Evolutionary conservation across 1,139 yeast genomes (phyloP), one percentile per base, ranked within the genome.

Genomic region (Tardiomyces depauwii): DNA sequence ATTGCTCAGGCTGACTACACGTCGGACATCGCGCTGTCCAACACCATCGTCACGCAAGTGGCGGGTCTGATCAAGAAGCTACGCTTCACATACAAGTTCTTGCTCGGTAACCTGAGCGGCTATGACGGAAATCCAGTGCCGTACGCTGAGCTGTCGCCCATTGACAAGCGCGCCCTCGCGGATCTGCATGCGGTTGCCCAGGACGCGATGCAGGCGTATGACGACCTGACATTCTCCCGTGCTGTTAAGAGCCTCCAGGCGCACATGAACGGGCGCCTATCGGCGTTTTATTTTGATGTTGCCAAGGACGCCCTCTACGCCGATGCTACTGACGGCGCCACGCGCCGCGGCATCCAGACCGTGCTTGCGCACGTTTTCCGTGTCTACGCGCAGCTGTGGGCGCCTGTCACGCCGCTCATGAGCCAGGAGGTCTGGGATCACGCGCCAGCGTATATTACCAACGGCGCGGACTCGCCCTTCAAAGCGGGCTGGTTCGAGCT

Each of bases 1-100:
- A 87, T 82, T 12, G 96, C 96, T 0, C 89, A 88, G 45, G 75
- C 93, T 0, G 93, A 88, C 61, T 91, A 83, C 57, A 80, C 89
- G 1, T 76, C 74, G 44, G 99, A 91, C 63, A 78, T 91, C 44
- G 71, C 78, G 27, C 76, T 86, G 23, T 86, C 94, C 7, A 77
- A 84, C 10, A 80, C 78, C 28, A 77, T 88, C 14, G 70, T 88
- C 55, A 74, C 73, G 30, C 80, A 89, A 55, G 91, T 87, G 25
- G 81, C 82, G 41, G 94, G 88, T 47, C 77, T 84, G 44, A 68
- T 86, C 58, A 86, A 85, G 63, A 91, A 91, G 62, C 64, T 88
- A 46, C 72, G 97, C 55, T 76, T 88, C 19, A 86, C 96, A 0
- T 80, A 87, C 61, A 79, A 80, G 55, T 91, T 78, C 59, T 58